Conservation (phyloP, 2,329 filamentous ascomycete genomes). For the Xylaria sp. region DNA sequence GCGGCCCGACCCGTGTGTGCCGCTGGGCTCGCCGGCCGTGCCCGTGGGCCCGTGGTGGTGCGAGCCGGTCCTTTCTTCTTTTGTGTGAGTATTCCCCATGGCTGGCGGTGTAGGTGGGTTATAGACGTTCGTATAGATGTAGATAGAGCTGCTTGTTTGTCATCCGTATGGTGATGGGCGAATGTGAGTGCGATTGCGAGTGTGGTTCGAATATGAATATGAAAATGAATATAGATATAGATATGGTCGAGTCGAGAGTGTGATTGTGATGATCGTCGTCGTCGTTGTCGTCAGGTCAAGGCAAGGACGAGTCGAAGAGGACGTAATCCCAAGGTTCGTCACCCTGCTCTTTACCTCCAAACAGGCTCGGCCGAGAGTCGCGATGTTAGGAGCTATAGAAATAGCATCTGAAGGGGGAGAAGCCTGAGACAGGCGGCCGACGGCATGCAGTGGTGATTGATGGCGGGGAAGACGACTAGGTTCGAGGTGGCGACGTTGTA, state of each 20-base stretch:
- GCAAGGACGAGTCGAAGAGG: neutral
- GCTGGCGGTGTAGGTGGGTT: neutral
- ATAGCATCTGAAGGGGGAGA: neutral
- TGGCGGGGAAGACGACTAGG: neutral
- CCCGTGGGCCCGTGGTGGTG: constrained; percentile 22
- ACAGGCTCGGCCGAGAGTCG: neutral
- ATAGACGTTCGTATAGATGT: neutral
- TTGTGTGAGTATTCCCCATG: constrained; percentile 39
- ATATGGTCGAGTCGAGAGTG: neutral
- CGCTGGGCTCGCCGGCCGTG: constrained; percentile 12
- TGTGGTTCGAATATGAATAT: too few relatives aligned
- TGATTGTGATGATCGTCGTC: neutral
- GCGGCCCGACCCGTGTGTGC: constrained; percentile 22
- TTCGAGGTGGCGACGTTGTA: constrained; percentile 11
- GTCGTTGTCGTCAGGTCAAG: neutral
- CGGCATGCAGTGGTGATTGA: neutral
- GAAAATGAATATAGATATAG: neutral
- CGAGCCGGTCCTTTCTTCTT: constrained; percentile 32
- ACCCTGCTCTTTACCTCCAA: neutral
- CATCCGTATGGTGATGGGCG: neutral
- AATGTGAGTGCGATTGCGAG: too few relatives aligned
- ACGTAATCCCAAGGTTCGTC: neutral
- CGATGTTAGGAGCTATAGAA: neutral
- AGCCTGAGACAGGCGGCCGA: neutral
- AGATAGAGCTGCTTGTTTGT: neutral